phyloP scores from a whole-genome alignment of 2,329 filamentous ascomycete genomes.

The Emydomyces testavorans region DNA sequence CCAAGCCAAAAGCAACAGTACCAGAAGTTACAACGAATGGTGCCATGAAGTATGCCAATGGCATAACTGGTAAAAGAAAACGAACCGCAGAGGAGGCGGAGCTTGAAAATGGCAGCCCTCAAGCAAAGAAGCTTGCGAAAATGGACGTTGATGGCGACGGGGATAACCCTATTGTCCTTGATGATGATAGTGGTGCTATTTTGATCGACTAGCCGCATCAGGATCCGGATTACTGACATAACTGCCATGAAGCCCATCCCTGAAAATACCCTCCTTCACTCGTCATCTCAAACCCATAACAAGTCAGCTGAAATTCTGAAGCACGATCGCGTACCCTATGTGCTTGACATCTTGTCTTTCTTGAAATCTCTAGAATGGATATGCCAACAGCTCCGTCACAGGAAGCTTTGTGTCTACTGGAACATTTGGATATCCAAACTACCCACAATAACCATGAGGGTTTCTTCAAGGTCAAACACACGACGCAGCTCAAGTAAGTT shows the following conservation, averaged over 20 bases:
- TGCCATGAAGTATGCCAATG: slow-evolving; percentile 16
- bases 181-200: slow-evolving; percentile 49
- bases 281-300: too few relatives aligned
- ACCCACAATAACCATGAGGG: too few relatives aligned
- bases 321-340: too few relatives aligned
- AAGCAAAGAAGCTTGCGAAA: slow-evolving; percentile 31
- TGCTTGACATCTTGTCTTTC: too few relatives aligned
- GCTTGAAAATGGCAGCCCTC: slow-evolving; percentile 29
- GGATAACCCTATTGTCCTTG: slow-evolving; percentile 34
- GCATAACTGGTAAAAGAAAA: slow-evolving; percentile 33
- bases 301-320: too few relatives aligned
- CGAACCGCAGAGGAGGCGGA: slow-evolving; percentile 35
- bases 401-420: too few relatives aligned
- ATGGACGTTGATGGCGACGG: slow-evolving; percentile 33
- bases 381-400: too few relatives aligned
- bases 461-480: too few relatives aligned
- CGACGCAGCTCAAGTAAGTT: too few relatives aligned
- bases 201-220: slow-evolving; percentile 44
- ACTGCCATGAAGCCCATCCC: neutral
- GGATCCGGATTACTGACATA: too few relatives aligned
- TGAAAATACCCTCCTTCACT: neutral
- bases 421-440: too few relatives aligned
- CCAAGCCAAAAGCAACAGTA: slow-evolving; percentile 33
- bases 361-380: too few relatives aligned
- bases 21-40: slow-evolving; percentile 21